Conservation (phyloP, 2,329 filamentous ascomycete genomes). For the Torrubiellomyces zombiae region DNA sequence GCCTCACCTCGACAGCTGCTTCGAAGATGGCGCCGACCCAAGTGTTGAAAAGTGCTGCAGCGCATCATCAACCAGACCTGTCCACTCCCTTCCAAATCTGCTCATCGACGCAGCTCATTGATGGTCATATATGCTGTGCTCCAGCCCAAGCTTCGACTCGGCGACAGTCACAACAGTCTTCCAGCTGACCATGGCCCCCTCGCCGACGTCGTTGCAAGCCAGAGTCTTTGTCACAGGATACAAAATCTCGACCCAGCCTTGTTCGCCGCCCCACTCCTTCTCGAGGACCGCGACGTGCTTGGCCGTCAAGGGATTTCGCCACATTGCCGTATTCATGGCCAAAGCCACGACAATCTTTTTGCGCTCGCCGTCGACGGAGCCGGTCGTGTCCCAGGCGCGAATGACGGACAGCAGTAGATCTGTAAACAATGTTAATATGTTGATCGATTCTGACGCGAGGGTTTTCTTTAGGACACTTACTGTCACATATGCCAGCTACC, state of each 20-base stretch:
- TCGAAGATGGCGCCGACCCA: no score
- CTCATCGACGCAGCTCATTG: no score
- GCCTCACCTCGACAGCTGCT: no score
- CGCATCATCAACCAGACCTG: no score
- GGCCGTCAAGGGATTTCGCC: conserved; percentile 64
- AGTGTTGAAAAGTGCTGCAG: no score
- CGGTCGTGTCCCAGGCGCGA: conserved; percentile 75
- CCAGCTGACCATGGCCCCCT: conserved; percentile 75
- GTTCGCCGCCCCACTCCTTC: conserved; percentile 51
- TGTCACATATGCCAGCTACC: conserved; percentile 59
- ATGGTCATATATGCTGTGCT: no score
- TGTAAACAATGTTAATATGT: no score
- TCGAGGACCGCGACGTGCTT: conserved; percentile 54
- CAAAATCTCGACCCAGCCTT: conserved; percentile 46
- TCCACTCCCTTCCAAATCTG: no score
- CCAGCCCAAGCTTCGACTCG: conserved; percentile 29
- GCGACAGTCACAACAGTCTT: conserved; percentile 52
- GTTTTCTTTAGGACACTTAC: no score
- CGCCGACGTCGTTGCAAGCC: conserved; percentile 72
- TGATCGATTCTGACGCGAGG: no score
- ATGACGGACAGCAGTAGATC: conserved; percentile 57
- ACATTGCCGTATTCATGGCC: conserved; percentile 87
- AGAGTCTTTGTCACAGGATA: conserved; percentile 58
- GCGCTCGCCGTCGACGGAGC: conserved; percentile 31
- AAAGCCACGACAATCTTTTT: conserved; percentile 62